Base-by-base conservation (phyloP, 2,329 filamentous ascomycete genomes). In the Didymella sp. region DNA sequence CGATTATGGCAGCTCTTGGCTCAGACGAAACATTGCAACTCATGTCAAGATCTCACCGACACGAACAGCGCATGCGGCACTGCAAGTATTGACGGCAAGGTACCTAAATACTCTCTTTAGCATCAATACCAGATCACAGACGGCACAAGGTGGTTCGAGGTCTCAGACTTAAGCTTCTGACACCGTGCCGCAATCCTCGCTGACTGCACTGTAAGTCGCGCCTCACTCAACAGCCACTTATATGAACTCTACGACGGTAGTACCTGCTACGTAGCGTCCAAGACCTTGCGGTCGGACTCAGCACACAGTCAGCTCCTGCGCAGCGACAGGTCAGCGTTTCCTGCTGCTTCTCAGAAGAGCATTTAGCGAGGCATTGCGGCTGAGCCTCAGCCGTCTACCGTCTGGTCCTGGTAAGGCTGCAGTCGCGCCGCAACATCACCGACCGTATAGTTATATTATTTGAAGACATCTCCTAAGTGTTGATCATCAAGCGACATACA, bases 341-440 rank as follows among this genome's bases (percentile, higher is more conserved):
- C 12, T 30, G 24, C 37, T 28, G 24, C 30, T n/a, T 12, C 31
- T 28, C 30, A 48, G 43, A 31, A 30, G 43, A 40, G 21, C 54
- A 40, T 33, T 33, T 45, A 25, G 38, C 42, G 45, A 58, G 44
- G 50, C 40, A 40, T 54, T 58, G 56, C 56, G 56, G 56, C 56
- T 58, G 56, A 53, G 56, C 21, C 42, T 43, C 42, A 56, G 53
- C 53, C 41, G 33, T 47, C 12, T 25, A n/a, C 30, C 19, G 17
- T 27, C 43, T 37, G 11, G 4, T 42, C 37, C 27, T 1, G 28
- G 33, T 19, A 54, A 46, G 49, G 22, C 30, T 35, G 27, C 27
- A 46, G 40, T 57, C 31, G 33, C 22, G 56, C 50, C 50, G 31
- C 44, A 54, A 45, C 15, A 52, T 30, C 19, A 44, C 38, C 44